Base-by-base conservation (phyloP, 768 basidiomycete species). In the Hebeloma cylindrosporum region DNA sequence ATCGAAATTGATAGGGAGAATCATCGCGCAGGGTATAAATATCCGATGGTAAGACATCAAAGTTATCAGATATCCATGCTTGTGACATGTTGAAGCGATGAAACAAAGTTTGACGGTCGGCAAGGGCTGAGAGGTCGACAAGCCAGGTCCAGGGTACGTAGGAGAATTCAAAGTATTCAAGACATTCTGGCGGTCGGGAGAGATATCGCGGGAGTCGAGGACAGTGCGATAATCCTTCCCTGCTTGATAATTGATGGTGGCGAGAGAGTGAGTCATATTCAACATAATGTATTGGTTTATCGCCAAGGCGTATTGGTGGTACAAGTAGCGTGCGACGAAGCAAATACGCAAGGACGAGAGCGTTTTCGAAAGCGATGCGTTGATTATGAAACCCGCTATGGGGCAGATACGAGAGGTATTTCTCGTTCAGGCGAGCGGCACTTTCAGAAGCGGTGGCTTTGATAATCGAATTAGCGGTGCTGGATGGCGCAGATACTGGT, bases 361-460 rank as follows among this genome's bases (percentile, higher is more conserved):
- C 90, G 56, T 93, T 93, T 66, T 92, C 87, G 48, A 93, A 75
- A 13, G 87, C 83, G 52, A 93, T 89, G 25, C 88, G 82, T 65
- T 92, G 88, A 62, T 89, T 92, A 64, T 92, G 87, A 52, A 88
- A 85, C 3, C 88, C 86, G 50, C 85, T 88, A 60, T 92, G 88
- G 9, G 89, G 88, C 14, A 92, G 71, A 61, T 88, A 92, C 14
- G 86, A 72, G 14, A 93, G 63, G 61, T 76, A 92, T 48, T 71
- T 71, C 9, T 61, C 44, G 2, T 50, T 16, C 34, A 35, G 23
- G 25, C 21, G 33, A 38, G 25, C 40, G 41, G 25, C 34, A 52
- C 57, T 42, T 31, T 49, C 50, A 54, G 46, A 51, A 34, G 13
- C 60, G 58, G 48, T 51, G 50, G 37, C 62, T 61, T 63, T 35